Base-by-base conservation (phyloP, 2,329 filamentous ascomycete genomes). In the Aspergillus sp. region DNA sequence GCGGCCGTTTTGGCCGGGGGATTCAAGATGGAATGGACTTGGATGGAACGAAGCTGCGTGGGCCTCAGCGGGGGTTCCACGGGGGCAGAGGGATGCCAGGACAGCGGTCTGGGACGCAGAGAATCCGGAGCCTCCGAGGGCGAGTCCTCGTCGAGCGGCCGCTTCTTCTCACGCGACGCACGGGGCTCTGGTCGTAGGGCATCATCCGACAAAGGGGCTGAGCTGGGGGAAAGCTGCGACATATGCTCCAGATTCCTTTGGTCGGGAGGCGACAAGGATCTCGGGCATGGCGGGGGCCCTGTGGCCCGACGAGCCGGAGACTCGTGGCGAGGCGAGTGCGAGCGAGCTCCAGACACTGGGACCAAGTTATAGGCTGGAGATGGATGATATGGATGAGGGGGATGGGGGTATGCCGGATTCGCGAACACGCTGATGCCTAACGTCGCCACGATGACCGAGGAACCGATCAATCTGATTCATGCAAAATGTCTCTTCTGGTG, bases 1-100 rank as follows among this genome's bases (percentile, higher is more conserved):
- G 55, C 62, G n/a, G 57, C 32, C n/a, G 61, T 47, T 47, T 66
- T 65, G 19, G 65, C 56, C 4, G 71, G 63, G 10, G 68, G 70
- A 45, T 75, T 75, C 54, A 75, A 55, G 50, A 75, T 75, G 10
- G 72, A 63, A 52, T 72, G 70, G n/a, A 75, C 70, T 9, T 69
- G 71, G 55, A 74, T 69, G 21, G 71, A 66, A 38, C 71, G 68
- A 41, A 67, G 64, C 41, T 64, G 62, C 5, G 61, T 54, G 14
- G 64, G 56, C 44, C 64, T 63, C 56, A 70, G 45, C 11, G 68
- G 66, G n/a, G 67, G 69, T 47, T 72, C 69, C 49, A 68, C 63
- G 9, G 67, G 67, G 3, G 62, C 63, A 50, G 69, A 69, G 41
- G 67, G 70, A 56, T 69, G 67, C 70, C 69, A 72, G 56, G 70